Base-by-base conservation (phyloP, 306 rosid species). In the Pterocarpus santalinus region DNA sequence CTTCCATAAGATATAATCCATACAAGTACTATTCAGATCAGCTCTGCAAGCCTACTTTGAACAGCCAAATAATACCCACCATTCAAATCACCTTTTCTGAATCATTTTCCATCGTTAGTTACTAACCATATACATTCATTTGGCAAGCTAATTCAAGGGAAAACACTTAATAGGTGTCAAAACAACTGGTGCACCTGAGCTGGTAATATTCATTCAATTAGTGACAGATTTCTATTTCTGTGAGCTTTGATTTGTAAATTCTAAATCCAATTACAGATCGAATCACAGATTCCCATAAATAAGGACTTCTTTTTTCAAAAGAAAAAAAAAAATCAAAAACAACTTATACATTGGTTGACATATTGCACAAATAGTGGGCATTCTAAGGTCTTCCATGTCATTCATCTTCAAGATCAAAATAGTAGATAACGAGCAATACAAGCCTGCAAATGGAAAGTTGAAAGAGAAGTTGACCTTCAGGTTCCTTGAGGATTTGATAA, bases 361-460 rank as follows among this genome's bases (percentile, higher is more conserved):
- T 33, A 80, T 56, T 64, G 86, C 88, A 77, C 79, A 78, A 81
- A 81, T 69, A 81, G 80, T 53, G n/a, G 64, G 33, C 34, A 61
- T 77, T 78, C 82, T 84, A 81, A 85, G 90, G 52, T 86, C 76
- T 62, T 88, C 80, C 79, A 72, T 62, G 53, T 87, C 79, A 78
- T 33, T 90, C 87, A 56, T 89, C 98, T 53, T 85, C 95, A 22
- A 79, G 68, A 43, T 90, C 84, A 77, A 94, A 85, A 35, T 85
- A 84, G 86, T 85, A 81, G 89, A 91, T 88, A 46, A 76, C 89
- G 34, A 90, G 75, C 83, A 94, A 72, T 49, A 87, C 87, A 78
- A 94, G 95, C 97, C 97, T 94, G 97, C 94, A 91, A 79, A 84
- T 76, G 73, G 76, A 78, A 89, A 77, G 80, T 76, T n/a, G 30